Base-by-base conservation (phyloP, 192 early-diverging fungal species). In the Coemansia umbellata region DNA sequence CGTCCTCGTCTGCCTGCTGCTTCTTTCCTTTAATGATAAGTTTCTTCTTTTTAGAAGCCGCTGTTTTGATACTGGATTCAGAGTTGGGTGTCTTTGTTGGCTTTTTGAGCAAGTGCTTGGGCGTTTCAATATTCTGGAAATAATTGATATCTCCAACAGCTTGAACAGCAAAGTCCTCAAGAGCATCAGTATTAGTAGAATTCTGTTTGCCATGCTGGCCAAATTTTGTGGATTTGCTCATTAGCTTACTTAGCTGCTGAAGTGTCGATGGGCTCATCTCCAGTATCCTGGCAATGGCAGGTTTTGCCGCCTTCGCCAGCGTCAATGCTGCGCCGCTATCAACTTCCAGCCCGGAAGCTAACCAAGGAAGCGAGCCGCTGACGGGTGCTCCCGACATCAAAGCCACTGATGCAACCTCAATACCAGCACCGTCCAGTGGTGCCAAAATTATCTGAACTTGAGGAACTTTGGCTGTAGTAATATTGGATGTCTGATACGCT, bases 71-170 rank as follows among this genome's bases (percentile, higher is more conserved):
- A 39, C 10, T 15, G 60, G 15, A 3, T n/a, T n/a, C n/a, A n/a
- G n/a, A n/a, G n/a, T n/a, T n/a, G n/a, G n/a, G n/a, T n/a, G n/a
- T 31, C 11, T 24, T 24, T 3, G 39, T 9, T 0, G 51, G 17
- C 17, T 37, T 28, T 50, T 76, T 76, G 49, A 59, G 36, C 22
- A 77, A 51, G 28, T 66, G 58, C 33, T 43, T 54, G 24, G 74
- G 74, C 27, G 74, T 62, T 23, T 77, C 66, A 35, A 77, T 53
- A 17, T 15, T 24, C 54, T 77, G 74, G 66, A 77, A 77, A 33
- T 77, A 35, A 28, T 21, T 53, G 33, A 77, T 36, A 58, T 69
- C 67, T 40, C 62, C 42, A 18, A 61, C 74, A 15, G 69, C 60
- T 26, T 62, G 54, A 10, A 40, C 18, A 0, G 58, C 66, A 61